Evolutionary conservation across 768 basidiomycete genomes (phyloP), one percentile per base, ranked within the genome.

Genomic region (Termitomyces eurrhizus): DNA sequence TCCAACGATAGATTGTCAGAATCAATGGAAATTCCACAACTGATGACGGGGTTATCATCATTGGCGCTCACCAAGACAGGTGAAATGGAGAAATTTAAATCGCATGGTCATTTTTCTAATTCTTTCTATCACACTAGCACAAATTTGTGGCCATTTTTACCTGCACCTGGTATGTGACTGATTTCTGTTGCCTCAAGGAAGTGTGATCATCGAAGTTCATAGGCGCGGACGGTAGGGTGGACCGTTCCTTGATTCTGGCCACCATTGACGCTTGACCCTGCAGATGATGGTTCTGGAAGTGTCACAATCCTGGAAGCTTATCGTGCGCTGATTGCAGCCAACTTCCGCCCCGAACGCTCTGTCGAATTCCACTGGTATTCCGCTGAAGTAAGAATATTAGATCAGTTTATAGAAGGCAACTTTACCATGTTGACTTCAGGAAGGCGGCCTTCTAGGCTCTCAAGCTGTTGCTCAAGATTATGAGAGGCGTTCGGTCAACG

Each of bases 301-400:
- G 86, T 90, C 57, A 87, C 85, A n/a, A 89, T 92, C 64, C 73
- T 92, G 44, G 91, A 92, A 74, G 79, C 88, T 18, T 91, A 90
- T 69, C 82, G 90, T 41, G 87, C 82, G 13, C 76, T 92, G 59
- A 77, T 92, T 64, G 79, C 82, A 32, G 80, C 87, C 41, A 83
- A 86, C 68, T 92, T 88, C 78, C 81, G 71, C 45, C 90, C 90
- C 55, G 74, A 78, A 60, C 82, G 82, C 48, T 76, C 85, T 6
- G 78, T 92, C 37, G 89, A 93, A 68, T 92, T 92, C 72, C 89
- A 92, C 64, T 92, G 89, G 91, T 93, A 91, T 69, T 87, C 89
- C 54, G 89, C 86, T 46, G 90, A 92, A 78, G 89, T 85, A 72
- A 52, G 70, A 24, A 62, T 52, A 61, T 13, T 59, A 53, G 14